A percentile compares a stretch with the other conserved stretches of the same genome.
Conservation (phyloP, 192 early-diverging fungal genomes). For the Cetraspora pellucida region DNA sequence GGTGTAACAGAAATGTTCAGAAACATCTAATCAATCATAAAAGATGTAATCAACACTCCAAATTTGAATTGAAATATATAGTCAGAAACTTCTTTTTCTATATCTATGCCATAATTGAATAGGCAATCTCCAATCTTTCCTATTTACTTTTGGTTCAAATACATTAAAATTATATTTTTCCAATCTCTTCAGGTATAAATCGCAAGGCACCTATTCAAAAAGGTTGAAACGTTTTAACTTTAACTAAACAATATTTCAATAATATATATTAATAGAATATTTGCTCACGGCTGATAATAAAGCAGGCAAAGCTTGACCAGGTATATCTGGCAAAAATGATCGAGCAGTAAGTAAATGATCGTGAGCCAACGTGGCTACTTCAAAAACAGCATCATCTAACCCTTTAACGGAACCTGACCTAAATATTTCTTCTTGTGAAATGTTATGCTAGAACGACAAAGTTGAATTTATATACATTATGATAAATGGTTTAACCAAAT, state of each 20-base stretch:
- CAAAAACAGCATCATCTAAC: conserved; percentile 81
- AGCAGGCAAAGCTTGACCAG: conserved; percentile 67
- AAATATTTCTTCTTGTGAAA: conserved; percentile 78
- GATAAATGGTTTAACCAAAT: neutral
- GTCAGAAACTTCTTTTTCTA: neutral
- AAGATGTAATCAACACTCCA: no score
- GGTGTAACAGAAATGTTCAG: no score
- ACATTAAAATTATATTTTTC: conserved; percentile 82
- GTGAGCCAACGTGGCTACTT: conserved; percentile 82
- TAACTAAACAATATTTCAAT: conserved; percentile 7
- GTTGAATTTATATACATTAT: neutral
- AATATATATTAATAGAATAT: neutral
- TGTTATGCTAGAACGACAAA: conserved; percentile 59
- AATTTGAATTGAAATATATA: no score
- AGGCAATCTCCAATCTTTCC: conserved; percentile 31
- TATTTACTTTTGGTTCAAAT: conserved; percentile 61
- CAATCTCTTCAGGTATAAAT: conserved; percentile 74
- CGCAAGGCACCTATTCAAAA: conserved; percentile 57
- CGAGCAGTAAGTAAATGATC: conserved; percentile 75
- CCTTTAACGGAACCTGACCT: conserved; percentile 55
- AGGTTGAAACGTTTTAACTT: neutral
- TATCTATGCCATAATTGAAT: conserved; percentile 21
- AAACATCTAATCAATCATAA: no score
- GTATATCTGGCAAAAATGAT: conserved; percentile 60
- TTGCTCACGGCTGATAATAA: conserved; percentile 67